Base-by-base conservation (phyloP, 148 eudicot genomes). In the Suaeda aralocaspica region DNA sequence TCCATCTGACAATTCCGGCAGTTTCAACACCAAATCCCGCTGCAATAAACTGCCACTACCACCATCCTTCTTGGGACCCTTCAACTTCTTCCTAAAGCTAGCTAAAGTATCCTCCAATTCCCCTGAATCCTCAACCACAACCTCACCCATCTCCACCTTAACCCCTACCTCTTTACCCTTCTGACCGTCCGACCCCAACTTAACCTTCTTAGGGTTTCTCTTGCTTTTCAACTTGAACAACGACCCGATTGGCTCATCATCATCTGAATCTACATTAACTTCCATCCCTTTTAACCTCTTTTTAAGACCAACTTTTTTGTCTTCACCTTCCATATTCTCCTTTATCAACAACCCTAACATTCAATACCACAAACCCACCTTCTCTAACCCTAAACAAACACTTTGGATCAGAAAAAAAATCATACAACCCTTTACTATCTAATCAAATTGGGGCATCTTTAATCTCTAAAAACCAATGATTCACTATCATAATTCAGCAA, bases 51-150 rank as follows among this genome's bases (percentile, higher is more conserved):
- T 44, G 48, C 77, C 83, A 71, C 53, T 57, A 59, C 82, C 83
- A 57, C 68, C 58, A 49, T 83, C 85, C 76, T 84, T 95, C 82
- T 86, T 95, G 2, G 97, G 96, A 39, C 76, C 92, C 88, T 83
- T 91, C 81, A 95, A 73, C 79, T 91, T 95, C 84, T 89, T 95
- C 84, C 77, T 86, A 71, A 95, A 91, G 69, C 74, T 80, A 26
- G 99, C 99, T 80, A 95, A 86, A 8, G 99, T 95, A 78, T 91
- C 99, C 71, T 89, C 87, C 92, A 95, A 81, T 52, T 88, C 91
- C 68, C 86, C 93, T 66, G 81, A 81, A 59, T 81, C 96, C 66
- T 72, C 84, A 51, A 68, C 79, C n/a, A 28, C 59, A 22, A 60
- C 79, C 79, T 44, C 63, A 64, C 55, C 31, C 59, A 71, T 80